These are phyloP conservation scores for Elsinoe ampelina DNA, from an alignment of 2,329 filamentous ascomycete species.

Conservation along the genomic window DNA sequence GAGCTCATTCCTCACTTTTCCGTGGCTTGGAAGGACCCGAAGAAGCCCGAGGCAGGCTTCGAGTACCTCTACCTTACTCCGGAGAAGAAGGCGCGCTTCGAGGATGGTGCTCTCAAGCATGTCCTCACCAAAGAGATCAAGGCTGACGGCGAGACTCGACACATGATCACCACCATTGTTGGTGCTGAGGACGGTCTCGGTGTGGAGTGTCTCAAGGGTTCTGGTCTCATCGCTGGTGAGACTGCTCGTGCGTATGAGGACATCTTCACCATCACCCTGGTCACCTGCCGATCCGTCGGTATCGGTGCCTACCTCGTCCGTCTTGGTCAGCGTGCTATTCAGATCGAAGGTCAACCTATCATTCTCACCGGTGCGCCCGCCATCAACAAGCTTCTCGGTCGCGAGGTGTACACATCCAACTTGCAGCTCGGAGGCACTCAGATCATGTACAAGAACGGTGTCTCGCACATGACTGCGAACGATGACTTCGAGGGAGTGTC, in stretches of 20 bases:
- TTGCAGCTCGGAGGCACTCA: constrained; percentile 98
- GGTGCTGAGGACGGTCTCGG: constrained; percentile 92
- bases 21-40: constrained; percentile 85
- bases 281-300: constrained; percentile 97
- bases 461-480: constrained; percentile 95
- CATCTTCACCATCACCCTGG: constrained; percentile 95
- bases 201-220: constrained; percentile 94
- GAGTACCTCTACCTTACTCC: constrained; percentile 93
- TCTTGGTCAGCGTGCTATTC: constrained; percentile 94
- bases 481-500: constrained; percentile 97
- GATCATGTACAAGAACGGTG: constrained; percentile 99
- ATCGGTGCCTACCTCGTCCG: constrained; percentile 98
- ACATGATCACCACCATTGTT: constrained; percentile 90
- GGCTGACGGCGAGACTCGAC: constrained; percentile 79
- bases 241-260: constrained; percentile 96
- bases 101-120: constrained; percentile 62
- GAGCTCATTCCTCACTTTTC: constrained; percentile 96
- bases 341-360: constrained; percentile 97
- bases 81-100: constrained; percentile 76
- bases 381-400: constrained; percentile 94
- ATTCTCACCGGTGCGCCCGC: constrained; percentile 95
- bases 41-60: constrained; percentile 79
- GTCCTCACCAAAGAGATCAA: constrained; percentile 81
- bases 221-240: constrained; percentile 94
- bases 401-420: constrained; percentile 98